These are phyloP conservation scores for Amylocystis lapponica DNA, from an alignment of 768 basidiomycete species.

Conservation along the genomic window DNA sequence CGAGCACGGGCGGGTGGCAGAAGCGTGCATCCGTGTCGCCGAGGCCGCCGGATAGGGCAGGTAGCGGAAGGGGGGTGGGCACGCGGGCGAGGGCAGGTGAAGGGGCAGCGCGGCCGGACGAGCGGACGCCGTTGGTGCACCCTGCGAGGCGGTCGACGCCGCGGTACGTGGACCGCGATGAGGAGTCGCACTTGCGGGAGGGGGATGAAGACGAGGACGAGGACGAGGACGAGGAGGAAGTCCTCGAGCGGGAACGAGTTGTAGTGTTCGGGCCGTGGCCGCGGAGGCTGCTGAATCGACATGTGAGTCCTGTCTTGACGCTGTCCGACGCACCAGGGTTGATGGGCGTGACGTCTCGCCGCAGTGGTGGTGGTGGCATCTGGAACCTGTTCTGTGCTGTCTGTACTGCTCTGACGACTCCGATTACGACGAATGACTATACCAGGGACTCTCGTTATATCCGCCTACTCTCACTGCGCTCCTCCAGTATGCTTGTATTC, in stretches of 20 bases:
- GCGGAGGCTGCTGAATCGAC: slow-evolving; percentile 56
- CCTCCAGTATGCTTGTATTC: slow-evolving; percentile 1
- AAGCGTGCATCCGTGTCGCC: slow-evolving; percentile 2
- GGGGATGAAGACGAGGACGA: slow-evolving; percentile 19
- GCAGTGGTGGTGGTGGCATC: slow-evolving; percentile 85
- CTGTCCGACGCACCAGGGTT: too few species aligned
- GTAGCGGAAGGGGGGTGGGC: slow-evolving; percentile 12
- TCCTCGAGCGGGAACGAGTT: slow-evolving; percentile 45
- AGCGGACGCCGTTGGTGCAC: slow-evolving; percentile 36
- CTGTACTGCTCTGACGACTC: slow-evolving; percentile 40
- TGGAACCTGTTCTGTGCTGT: slow-evolving; percentile 61
- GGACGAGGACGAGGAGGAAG: slow-evolving; percentile 25
- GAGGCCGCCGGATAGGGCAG: neutral
- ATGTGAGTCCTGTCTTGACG: slow-evolving; percentile 48
- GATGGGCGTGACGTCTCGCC: too few species aligned
- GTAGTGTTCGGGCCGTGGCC: slow-evolving; percentile 65
- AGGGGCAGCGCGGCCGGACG: slow-evolving; percentile 19
- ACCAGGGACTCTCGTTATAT: neutral
- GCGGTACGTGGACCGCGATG: slow-evolving; percentile 15
- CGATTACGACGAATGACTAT: slow-evolving; percentile 42
- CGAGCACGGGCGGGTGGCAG: slow-evolving; percentile 14
- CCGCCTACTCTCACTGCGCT: neutral
- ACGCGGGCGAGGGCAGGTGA: slow-evolving; percentile 14
- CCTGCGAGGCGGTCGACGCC: slow-evolving; percentile 18
- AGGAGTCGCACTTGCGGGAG: slow-evolving; percentile 12